Evolutionary conservation across 1,284 basidiomycete species (phyloP).

Genomic region (Cutaneotrichosporon daszewskae): DNA sequence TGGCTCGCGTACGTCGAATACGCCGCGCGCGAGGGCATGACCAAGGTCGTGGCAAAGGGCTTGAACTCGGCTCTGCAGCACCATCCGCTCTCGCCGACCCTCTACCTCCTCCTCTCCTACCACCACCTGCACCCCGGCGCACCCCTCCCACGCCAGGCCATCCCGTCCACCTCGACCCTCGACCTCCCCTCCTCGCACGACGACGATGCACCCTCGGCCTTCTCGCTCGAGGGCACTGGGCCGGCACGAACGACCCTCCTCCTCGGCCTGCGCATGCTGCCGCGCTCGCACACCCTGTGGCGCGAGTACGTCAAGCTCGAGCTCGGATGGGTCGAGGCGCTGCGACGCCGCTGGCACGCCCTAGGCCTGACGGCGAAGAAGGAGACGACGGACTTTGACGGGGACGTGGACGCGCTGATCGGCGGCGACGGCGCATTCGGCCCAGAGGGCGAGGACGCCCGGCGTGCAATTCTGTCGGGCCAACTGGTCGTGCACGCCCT

Average conservation of each 20-base stretch:
- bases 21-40: slow-evolving; percentile 72
- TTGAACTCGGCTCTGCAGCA: slow-evolving; percentile 69
- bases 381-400: slow-evolving; percentile 7
- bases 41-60: slow-evolving; percentile 68
- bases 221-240: slow-evolving; percentile 44
- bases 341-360: slow-evolving; percentile 73
- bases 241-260: slow-evolving; percentile 78
- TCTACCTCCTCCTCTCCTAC: slow-evolving; percentile 81
- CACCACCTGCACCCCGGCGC: slow-evolving; percentile 70
- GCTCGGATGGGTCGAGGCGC: slow-evolving; percentile 75
- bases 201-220: slow-evolving; percentile 18
- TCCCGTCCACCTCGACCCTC: slow-evolving; percentile 20
- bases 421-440: slow-evolving; percentile 46
- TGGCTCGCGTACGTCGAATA: slow-evolving; percentile 86
- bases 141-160: slow-evolving; percentile 55
- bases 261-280: slow-evolving; percentile 73
- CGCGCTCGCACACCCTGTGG: slow-evolving; percentile 69
- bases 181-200: slow-evolving; percentile 1
- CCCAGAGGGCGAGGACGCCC: slow-evolving; percentile 41
- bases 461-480: slow-evolving; percentile 45
- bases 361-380: slow-evolving; percentile 39
- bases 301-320: slow-evolving; percentile 86
- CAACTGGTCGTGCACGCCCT: slow-evolving; percentile 44
- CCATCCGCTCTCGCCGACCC: slow-evolving; percentile 68
- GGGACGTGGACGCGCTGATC: slow-evolving; percentile 22